Evolutionary conservation across 2,329 filamentous ascomycete genomes (phyloP).

Genomic region (Septoria petroselini): DNA sequence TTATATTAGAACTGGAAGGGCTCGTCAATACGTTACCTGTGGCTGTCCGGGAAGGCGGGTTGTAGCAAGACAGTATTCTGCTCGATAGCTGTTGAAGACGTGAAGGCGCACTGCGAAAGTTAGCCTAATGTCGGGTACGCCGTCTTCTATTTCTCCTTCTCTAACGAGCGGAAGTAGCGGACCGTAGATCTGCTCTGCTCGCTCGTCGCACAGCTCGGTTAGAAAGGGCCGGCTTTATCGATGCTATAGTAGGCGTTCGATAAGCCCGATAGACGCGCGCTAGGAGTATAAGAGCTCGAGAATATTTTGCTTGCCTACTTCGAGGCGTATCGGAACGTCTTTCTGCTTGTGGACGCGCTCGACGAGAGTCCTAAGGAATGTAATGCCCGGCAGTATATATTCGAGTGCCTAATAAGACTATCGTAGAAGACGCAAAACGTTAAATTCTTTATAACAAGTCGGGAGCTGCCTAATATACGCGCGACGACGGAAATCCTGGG

Average conservation of each 20-base stretch:
- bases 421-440: constrained; percentile 14
- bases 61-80: constrained; percentile 29
- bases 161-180: constrained; percentile 24
- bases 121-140: constrained; percentile 7
- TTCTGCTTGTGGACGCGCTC: constrained; percentile 37
- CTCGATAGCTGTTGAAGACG: constrained; percentile 25
- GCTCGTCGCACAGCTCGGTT: constrained; percentile 22
- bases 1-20: constrained; percentile 24
- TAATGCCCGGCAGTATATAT: constrained; percentile 16
- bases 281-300: constrained; percentile 18
- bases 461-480: constrained; percentile 20
- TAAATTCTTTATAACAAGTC: constrained; percentile 24
- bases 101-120: constrained; percentile 11
- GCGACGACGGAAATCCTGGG: constrained; percentile 14
- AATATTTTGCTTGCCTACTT: constrained; percentile 20
- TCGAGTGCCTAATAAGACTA: constrained; percentile 16
- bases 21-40: constrained; percentile 18
- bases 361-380: constrained; percentile 33
- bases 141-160: constrained; percentile 27
- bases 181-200: constrained; percentile 18
- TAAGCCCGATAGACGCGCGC: constrained; percentile 11
- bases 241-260: constrained; percentile 17
- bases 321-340: constrained; percentile 26
- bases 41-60: constrained; percentile 25
- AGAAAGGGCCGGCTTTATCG: constrained; percentile 14